Conservation (phyloP, 805 yeast species). For the Kuraishia hungarica region DNA sequence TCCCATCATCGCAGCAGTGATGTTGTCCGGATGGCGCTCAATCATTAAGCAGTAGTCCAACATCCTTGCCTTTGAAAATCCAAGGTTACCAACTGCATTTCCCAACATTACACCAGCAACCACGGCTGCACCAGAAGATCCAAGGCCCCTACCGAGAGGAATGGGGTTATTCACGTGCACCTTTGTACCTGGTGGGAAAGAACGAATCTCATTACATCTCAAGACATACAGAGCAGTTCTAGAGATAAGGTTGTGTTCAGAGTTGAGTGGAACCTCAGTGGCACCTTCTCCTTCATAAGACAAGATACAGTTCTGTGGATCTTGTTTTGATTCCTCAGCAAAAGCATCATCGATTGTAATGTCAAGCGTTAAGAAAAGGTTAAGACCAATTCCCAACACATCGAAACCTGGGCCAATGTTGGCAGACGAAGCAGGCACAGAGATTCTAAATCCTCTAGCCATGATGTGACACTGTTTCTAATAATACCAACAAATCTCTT, state of each 20-base stretch:
- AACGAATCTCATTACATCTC: conserved; percentile 67
- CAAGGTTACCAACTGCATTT: conserved; percentile 70
- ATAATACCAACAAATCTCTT: background rate
- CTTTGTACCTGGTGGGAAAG: conserved; percentile 79
- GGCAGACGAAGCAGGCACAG: conserved; percentile 95
- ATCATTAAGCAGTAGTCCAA: conserved; percentile 94
- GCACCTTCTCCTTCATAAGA: conserved; percentile 72
- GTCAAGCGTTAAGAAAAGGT: conserved; percentile 59
- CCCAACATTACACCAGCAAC: conserved; percentile 94
- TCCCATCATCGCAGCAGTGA: conserved; percentile 98
- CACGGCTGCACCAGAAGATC: conserved; percentile 97
- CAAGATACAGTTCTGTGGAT: conserved; percentile 62
- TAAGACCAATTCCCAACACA: conserved; percentile 86
- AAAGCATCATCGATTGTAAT: conserved; percentile 51
- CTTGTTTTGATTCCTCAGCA: conserved; percentile 36
- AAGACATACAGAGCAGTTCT: conserved; percentile 88
- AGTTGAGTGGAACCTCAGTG: conserved; percentile 66
- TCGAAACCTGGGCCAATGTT: conserved; percentile 98
- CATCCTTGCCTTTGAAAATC: conserved; percentile 70
- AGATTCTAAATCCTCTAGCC: conserved; percentile 48
- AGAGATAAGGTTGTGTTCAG: conserved; percentile 81
- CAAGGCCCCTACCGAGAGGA: conserved; percentile 94
- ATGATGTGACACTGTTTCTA: conserved; percentile 14
- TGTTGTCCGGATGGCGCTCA: conserved; percentile 97
- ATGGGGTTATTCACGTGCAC: conserved; percentile 83